Conservation (phyloP, 306 rosid genomes). For the Castanopsis chinensis region DNA sequence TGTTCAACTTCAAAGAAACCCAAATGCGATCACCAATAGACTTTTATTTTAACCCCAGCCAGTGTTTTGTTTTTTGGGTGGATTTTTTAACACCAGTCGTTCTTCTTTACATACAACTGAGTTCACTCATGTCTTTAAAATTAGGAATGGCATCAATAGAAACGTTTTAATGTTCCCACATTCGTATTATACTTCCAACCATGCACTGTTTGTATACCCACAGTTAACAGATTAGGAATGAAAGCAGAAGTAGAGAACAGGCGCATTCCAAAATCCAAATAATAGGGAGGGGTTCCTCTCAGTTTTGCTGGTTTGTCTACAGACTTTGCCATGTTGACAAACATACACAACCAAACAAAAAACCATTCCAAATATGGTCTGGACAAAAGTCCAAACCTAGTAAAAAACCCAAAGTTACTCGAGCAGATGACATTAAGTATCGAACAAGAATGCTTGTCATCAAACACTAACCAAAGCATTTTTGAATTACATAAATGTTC, state of each 20-base stretch:
- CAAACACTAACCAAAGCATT: conserved; percentile 48
- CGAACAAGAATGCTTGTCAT: conserved; percentile 31
- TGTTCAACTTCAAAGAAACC: too few relatives aligned
- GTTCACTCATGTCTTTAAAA: too few relatives aligned
- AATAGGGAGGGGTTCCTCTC: neutral
- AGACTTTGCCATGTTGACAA: neutral
- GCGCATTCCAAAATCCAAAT: neutral
- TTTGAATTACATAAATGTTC: conserved; percentile 48
- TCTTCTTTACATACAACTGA: too few relatives aligned
- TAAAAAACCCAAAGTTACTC: neutral
- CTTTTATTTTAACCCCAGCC: too few relatives aligned
- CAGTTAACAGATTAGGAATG: neutral
- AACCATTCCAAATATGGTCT: neutral
- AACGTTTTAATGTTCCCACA: too few relatives aligned
- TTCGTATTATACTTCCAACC: too few relatives aligned
- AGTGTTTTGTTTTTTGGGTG: too few relatives aligned
- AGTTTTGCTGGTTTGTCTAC: neutral
- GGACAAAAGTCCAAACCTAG: neutral
- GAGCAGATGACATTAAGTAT: conserved; percentile 33
- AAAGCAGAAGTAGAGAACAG: neutral
- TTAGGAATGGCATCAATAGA: too few relatives aligned
- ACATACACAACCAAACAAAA: neutral
- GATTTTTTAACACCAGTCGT: too few relatives aligned
- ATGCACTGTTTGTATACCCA: too few relatives aligned
- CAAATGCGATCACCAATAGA: too few relatives aligned